phyloP scores from a whole-genome alignment of 1,139 yeast genomes.

The Hansenula sp. region DNA sequence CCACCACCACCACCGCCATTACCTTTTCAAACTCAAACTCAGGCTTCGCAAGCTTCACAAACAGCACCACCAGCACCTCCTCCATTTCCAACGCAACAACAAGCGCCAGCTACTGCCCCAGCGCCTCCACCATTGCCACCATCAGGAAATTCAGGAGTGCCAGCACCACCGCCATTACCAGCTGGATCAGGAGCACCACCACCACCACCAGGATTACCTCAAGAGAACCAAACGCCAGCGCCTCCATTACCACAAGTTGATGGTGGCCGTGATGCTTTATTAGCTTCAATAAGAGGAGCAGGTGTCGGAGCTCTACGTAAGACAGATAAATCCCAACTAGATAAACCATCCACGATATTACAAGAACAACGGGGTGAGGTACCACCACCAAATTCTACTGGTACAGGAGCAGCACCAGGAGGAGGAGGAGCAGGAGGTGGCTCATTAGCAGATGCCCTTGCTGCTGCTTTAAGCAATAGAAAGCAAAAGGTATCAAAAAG shows the following conservation, averaged over 20 bases:
- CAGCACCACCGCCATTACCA: conserved; percentile 33
- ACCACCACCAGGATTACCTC: conserved; percentile 36
- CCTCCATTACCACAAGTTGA: conserved; percentile 34
- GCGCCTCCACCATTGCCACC: conserved; percentile 31
- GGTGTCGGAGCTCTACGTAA: conserved; percentile 66
- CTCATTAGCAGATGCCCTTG: conserved; percentile 79
- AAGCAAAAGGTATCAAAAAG: conserved; percentile 80
- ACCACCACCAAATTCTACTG: conserved; percentile 19
- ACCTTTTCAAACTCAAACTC: conserved; percentile 20
- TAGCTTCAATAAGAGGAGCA: conserved; percentile 83
- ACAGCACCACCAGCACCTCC: conserved; percentile 17
- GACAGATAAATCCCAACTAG: conserved; percentile 81
- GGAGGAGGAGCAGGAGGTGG: conserved; percentile 42
- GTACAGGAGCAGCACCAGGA: conserved; percentile 34
- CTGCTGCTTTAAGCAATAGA: conserved; percentile 78
- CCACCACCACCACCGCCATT: conserved; percentile 16
- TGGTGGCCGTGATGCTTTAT: conserved; percentile 71
- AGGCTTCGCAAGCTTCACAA: too few relatives aligned
- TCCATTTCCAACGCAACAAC: conserved; percentile 15
- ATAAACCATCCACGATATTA: conserved; percentile 67
- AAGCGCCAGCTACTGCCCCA: conserved; percentile 7
- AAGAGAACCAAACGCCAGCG: conserved; percentile 27
- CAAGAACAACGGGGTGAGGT: conserved; percentile 69
- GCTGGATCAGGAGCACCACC: conserved; percentile 20
- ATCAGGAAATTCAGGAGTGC: conserved; percentile 29